Evolutionary conservation across 306 rosid species (phyloP), one percentile per base, ranked within the genome.

Genomic region (Rosa lucieae): DNA sequence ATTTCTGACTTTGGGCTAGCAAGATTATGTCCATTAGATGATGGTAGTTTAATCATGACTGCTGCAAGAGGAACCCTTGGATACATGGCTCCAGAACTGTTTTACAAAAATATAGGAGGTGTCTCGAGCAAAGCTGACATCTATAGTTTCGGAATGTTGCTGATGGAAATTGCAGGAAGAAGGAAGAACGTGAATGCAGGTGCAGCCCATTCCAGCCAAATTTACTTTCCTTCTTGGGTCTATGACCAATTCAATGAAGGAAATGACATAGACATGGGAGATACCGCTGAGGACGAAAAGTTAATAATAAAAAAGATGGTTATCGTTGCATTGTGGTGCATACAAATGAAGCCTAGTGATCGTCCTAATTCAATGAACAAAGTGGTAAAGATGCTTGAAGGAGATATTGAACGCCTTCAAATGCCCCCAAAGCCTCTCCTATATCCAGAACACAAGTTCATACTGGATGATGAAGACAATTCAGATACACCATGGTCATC

Each of bases 351-450:
- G 29, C 79, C 79, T 15, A 62, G 71, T 5, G 71, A 75, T 14
- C 71, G 59, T 9, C 71, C 71, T 59, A 20, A 20, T 35, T 23
- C 59, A 8, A 75, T 76, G 47, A 10, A 10, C 59, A 62, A 17
- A 75, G 79, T 62, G n/a, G 44, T 43, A 1, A 20, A 44, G 61
- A 75, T 75, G 79, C 70, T 61, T 29, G 79, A 75, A 44, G 79
- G 70, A 61, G 71, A 75, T 14, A 42, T 44, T 17, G 70, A 62
- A 44, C 3, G n/a, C 11, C 32, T 76, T 44, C 46, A 76, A 44
- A 62, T 76, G 46, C 35, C 72, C 20, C 71, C 79, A 29, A 61
- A 61, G 71, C 79, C 79, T 61, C 29, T 32, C 70, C 13, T 76
- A 1, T 62, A 47, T 44, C 47, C 61, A 26, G n/a, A 46, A 62